Conservation (phyloP, 345 rosid genomes). For the Noccaea bulbosa region DNA sequence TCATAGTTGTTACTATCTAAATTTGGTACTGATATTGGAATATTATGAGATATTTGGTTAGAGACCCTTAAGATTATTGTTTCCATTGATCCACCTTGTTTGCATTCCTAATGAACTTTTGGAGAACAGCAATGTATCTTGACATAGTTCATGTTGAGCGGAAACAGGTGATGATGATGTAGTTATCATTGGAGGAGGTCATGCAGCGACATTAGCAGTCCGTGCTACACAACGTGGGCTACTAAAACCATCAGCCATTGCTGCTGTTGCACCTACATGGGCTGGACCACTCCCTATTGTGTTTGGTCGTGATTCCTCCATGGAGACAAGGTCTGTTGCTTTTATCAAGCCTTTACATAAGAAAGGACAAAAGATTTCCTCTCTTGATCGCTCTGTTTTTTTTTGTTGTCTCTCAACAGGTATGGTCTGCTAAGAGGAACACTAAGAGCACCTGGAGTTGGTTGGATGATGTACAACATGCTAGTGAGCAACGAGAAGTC, state of each 20-base stretch:
- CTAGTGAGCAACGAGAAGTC: conserved; percentile 92
- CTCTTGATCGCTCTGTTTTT: background rate
- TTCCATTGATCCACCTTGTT: background rate
- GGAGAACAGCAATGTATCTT: conserved; percentile 20
- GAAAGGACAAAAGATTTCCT: background rate
- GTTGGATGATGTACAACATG: conserved; percentile 95
- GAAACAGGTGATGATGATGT: conserved; percentile 62
- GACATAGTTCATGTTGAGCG: conserved; percentile 12
- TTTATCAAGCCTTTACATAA: background rate
- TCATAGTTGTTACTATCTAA: background rate
- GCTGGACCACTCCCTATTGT: conserved; percentile 94
- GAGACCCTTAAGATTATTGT: conserved; percentile 3
- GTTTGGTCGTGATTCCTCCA: conserved; percentile 85
- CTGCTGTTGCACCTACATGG: conserved; percentile 94
- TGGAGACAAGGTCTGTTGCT: conserved; percentile 70
- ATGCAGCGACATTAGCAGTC: conserved; percentile 74
- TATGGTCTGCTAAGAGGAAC: conserved; percentile 82
- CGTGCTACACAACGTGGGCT: conserved; percentile 76
- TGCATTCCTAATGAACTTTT: background rate
- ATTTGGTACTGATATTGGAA: conserved; percentile 6
- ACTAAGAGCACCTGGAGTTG: conserved; percentile 77
- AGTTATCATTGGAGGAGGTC: conserved; percentile 85
- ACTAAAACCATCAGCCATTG: conserved; percentile 80
- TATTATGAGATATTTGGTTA: background rate
- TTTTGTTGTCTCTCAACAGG: conserved; percentile 47